Base-by-base conservation (phyloP, 208 protist species). In the Novymonas esmeraldas region DNA sequence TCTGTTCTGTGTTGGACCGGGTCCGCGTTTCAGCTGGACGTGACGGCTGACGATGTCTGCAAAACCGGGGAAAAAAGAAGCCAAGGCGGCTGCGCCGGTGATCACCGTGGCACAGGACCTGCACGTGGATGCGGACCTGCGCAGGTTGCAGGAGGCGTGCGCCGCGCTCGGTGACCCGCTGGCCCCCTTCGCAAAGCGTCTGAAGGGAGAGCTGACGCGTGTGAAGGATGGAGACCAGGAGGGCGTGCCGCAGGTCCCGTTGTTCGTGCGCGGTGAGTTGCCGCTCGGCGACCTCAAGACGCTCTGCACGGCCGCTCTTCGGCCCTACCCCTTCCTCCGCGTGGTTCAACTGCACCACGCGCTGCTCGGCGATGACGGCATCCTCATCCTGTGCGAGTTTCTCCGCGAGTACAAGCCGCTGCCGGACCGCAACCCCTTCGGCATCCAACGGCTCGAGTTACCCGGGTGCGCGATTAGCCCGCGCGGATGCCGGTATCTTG, bases 221-320 rank as follows among this genome's bases (percentile, higher is more conserved):
- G 82, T 93, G n/a, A 93, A 90, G 66, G 89, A 96, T 18, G 92
- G 84, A 4, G 87, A 94, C 7, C 88, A 90, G 46, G 61, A 73
- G 6, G 85, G 85, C 26, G 61, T 94, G 14, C 92, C 92, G 4
- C 76, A 79, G 26, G 66, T 97, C 34, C 82, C 90, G 9, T 72
- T 97, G 3, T 88, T 97, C 76, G 64, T 95, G 0, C 65, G 73
- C 24, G 80, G 76, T 41, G 52, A 64, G 26, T 78, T 97, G 7
- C 34, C 73, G 18, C 83, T 82, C 48, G 58, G n/a, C 1, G 82
- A 86, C 6, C 44, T 80, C 3, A 89, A 74, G 65, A 11, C 75
- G 1, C 63, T 95, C 0, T 90, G 90, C 70, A 78, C 48, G 5
- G 72, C 77, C 18, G 76, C 85, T 36, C 78, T 96, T 0, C 78